Evolutionary conservation across 768 basidiomycete genomes (phyloP), one percentile per base, ranked within the genome.

Genomic region (Phylloporus sp.): DNA sequence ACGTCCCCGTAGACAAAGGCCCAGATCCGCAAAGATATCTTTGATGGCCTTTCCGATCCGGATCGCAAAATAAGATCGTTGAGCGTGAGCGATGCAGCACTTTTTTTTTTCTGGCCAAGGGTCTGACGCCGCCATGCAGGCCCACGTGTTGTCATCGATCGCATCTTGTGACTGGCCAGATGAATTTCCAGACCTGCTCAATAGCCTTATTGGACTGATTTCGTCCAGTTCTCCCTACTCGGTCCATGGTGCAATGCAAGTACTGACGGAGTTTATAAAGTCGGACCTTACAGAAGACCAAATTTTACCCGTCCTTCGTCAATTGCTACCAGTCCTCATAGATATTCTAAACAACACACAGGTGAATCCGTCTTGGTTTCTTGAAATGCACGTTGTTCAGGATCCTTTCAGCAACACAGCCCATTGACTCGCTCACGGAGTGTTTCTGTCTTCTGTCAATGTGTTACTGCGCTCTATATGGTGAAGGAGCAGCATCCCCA

Each of bases 131-230:
- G 23, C 40, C 29, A 18, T 37, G 7, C 59, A 95, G 90, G 95
- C 94, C 4, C 87, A 85, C 55, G 84, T 86, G 4, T 68, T 98
- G 20, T 95, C 95, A 11, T 81, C 81, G 2, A 86, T 97, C 49
- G 92, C 95, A 23, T 84, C 84, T 53, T 85, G 82, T 55, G 93
- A 97, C 70, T 97, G 92, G 90, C 95, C 94, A 9, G 93, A 96
- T 68, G 90, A 94, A 74, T 98, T 90, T 63, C 90, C 94, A 0
- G 82, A 87, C 38, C 78, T 97, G n/a, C 75, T 97, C 28, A 72
- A 72, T 35, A 73, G 77, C 36, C 77, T 99, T 17, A 81, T 98
- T 50, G 67, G 68, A 27, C 78, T 95, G 9, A 76, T 98, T 21
- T 84, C 86, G 3, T 85, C 88, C 3, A 75, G 72, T 35, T 81